Conservation (phyloP, 2,329 filamentous ascomycete genomes). For the Alternaria sp. region DNA sequence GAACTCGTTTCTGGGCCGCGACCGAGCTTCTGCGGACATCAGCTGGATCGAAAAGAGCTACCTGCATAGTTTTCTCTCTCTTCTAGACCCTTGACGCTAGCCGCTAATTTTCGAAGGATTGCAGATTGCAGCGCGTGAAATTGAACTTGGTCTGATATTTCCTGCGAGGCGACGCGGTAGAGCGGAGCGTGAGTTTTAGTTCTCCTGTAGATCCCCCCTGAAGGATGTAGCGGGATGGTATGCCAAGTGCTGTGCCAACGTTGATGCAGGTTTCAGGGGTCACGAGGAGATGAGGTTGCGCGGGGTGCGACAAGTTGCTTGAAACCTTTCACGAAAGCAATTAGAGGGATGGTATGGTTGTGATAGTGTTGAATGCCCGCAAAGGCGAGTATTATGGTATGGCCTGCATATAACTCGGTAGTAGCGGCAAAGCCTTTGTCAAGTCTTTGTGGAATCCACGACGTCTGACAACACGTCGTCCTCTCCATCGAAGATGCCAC, state of each 20-base stretch:
- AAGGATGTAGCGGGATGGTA: neutral
- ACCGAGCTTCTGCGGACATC: neutral
- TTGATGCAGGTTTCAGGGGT: conserved; percentile 7
- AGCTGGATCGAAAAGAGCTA: neutral
- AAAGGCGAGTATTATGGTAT: neutral
- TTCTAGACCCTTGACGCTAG: neutral
- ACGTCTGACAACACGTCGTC: conserved; percentile 8
- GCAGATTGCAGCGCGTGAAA: neutral
- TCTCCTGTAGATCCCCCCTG: conserved; percentile 26
- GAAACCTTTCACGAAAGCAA: neutral
- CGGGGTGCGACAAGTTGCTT: neutral
- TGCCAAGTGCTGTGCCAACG: conserved; percentile 17
- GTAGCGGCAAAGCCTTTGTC: neutral
- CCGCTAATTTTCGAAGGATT: neutral
- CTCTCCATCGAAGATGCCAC: conserved; percentile 26
- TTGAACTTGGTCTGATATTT: neutral
- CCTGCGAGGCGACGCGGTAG: neutral
- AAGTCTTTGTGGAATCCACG: neutral
- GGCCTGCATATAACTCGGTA: neutral
- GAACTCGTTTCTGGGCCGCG: conserved; percentile 1
- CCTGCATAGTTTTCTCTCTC: neutral
- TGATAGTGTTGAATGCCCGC: neutral
- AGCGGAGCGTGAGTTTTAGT: conserved; percentile 7
- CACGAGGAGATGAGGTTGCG: conserved; percentile 10
- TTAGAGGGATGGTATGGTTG: neutral